phyloP scores from a whole-genome alignment of 2,329 filamentous ascomycete genomes.

The Simplicillium aogashimaense region DNA sequence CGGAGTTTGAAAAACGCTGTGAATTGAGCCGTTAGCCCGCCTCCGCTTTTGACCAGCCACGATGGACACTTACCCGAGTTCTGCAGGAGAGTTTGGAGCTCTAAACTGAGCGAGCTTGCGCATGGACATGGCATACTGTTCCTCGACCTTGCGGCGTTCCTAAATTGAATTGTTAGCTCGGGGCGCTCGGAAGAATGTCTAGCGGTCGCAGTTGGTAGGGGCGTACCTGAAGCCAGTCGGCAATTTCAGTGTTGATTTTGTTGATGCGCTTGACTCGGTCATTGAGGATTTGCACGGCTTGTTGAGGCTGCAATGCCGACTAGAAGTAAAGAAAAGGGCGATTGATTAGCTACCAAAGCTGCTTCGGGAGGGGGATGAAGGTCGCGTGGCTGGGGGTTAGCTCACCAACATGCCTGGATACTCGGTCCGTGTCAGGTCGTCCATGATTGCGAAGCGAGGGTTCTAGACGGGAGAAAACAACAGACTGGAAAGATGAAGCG shows the following conservation, averaged over 20 bases:
- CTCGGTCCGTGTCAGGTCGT: slow-evolving; percentile 73
- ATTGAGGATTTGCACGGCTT: slow-evolving; percentile 72
- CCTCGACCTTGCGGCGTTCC: slow-evolving; percentile 90
- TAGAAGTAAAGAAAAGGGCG: slow-evolving; percentile 46
- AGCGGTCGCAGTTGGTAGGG: not conserved
- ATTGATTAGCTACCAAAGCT: slow-evolving; percentile 5
- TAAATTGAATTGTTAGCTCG: slow-evolving; percentile 25
- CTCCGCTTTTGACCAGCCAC: not conserved
- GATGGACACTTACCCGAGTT: slow-evolving; percentile 64
- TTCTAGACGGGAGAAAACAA: too few species aligned
- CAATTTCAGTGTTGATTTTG: slow-evolving; percentile 81
- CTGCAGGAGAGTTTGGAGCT: slow-evolving; percentile 63
- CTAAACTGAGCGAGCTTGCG: slow-evolving; percentile 70
- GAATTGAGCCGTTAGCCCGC: not conserved
- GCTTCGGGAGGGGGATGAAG: not conserved
- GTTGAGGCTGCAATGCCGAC: slow-evolving; percentile 56
- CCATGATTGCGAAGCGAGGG: slow-evolving; percentile 41
- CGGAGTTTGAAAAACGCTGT: slow-evolving; percentile 77
- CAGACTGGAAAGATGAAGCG: not conserved
- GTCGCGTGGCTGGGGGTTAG: slow-evolving; percentile 9
- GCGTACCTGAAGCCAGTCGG: slow-evolving; percentile 90
- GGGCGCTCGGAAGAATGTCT: not conserved
- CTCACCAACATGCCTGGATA: slow-evolving; percentile 93
- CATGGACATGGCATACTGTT: slow-evolving; percentile 74
- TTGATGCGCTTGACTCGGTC: slow-evolving; percentile 82